Base-by-base conservation (phyloP, 116 monocot species). In the Phalaenopsis hybrid region DNA sequence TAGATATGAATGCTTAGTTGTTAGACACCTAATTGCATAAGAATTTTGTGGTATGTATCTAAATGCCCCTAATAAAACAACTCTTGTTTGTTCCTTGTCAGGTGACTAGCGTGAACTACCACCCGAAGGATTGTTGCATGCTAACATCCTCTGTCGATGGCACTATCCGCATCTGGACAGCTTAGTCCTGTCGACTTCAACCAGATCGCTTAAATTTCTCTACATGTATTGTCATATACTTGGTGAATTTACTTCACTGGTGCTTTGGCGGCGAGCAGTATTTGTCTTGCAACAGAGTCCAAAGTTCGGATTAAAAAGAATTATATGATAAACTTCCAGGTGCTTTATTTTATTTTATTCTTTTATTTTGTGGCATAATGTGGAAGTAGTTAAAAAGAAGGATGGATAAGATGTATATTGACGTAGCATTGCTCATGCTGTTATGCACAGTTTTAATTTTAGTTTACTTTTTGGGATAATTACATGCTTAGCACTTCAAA, bases 101-200 rank as follows among this genome's bases (percentile, higher is more conserved):
- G 97, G 97, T 97, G 80, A 97, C 94, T 0, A 97, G 97, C 78
- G 94, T 97, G 79, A 93, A 86, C 81, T 94, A 94, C 69, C 97
- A 97, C 76, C 94, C 97, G 10, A 94, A 94, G 75, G 92, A 94
- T 28, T 77, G 84, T 49, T 97, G 92, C 77, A 94, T 94, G 97
- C 1, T 97, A 45, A 97, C 94, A 44, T 94, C 94, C 23, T 97
- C 94, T 31, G 92, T 97, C 0, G 97, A 94, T 83, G 93, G 97
- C 79, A 97, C 94, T 0, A 75, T 97, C 44, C 86, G 92, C 20
- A 84, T 94, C 41, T 97, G 97, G 97, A 97, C 86, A 82, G 50
- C 79, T 44, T 90, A 77, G 45, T 2, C 46, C 21, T 11, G 2
- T 23, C 25, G 8, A 63, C 21, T 63, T 63, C 63, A 21, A 21